These are phyloP conservation scores for Anthostomella pinea DNA, from an alignment of 2,329 filamentous ascomycete genomes.

Conservation along the genomic window DNA sequence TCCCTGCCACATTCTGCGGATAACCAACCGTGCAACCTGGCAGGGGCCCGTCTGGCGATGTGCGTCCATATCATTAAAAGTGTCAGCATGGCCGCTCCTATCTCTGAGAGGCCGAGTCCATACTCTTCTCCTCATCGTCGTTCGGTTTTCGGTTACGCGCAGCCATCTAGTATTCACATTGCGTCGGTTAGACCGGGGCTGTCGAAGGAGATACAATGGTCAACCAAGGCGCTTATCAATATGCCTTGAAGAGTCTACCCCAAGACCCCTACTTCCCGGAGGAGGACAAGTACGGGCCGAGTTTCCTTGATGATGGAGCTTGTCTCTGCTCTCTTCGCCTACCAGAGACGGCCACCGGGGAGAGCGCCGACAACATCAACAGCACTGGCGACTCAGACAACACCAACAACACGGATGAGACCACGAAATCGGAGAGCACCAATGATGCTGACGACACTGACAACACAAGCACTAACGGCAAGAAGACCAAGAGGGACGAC, in stretches of 20 bases:
- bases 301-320: constrained; percentile 37
- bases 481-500: constrained; percentile 8
- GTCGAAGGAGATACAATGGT: background rate
- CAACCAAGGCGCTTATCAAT: background rate
- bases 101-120: no score
- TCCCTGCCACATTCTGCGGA: no score
- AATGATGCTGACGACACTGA: background rate
- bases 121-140: no score
- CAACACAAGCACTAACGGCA: background rate
- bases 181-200: no score
- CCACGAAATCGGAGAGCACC: background rate
- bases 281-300: constrained; percentile 27
- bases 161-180: no score
- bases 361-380: background rate
- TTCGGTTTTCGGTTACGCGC: no score
- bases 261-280: constrained; percentile 37
- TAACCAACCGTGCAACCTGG: no score
- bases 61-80: no score
- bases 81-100: no score
- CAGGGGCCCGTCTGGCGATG: no score
- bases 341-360: background rate
- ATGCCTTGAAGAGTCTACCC: constrained; percentile 15
- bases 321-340: constrained; percentile 31
- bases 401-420: background rate
- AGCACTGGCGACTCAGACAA: background rate